A percentile compares a stretch with the other conserved stretches of the same genome.
Evolutionary conservation across 2,329 filamentous ascomycete species (phyloP).

Genomic region (Didymella segeticola): DNA sequence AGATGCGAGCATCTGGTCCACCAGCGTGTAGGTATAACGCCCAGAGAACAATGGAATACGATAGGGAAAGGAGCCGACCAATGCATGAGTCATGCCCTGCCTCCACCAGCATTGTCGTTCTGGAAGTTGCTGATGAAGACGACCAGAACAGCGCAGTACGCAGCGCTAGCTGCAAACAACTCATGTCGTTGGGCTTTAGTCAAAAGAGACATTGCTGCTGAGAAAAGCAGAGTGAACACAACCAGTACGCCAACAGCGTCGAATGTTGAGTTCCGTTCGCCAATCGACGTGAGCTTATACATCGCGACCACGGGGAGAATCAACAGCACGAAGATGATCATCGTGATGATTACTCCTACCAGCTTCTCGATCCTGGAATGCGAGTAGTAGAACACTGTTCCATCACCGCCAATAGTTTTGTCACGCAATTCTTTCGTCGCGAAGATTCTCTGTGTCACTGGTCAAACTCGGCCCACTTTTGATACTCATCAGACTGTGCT

Average conservation of each 20-base stretch:
- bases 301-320: slow-evolving; percentile 46
- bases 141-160: slow-evolving; percentile 47
- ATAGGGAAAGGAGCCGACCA: too few relatives aligned
- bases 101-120: neutral
- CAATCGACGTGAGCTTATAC: slow-evolving; percentile 43
- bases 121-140: slow-evolving; percentile 49
- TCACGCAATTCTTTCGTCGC: slow-evolving; percentile 37
- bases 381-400: slow-evolving; percentile 40
- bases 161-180: slow-evolving; percentile 45
- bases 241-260: slow-evolving; percentile 50
- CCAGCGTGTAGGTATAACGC: too few relatives aligned
- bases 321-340: slow-evolving; percentile 48
- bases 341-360: slow-evolving; percentile 46
- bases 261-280: slow-evolving; percentile 38
- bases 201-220: slow-evolving; percentile 42
- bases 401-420: slow-evolving; percentile 36
- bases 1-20: too few relatives aligned
- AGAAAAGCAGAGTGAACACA: slow-evolving; percentile 49
- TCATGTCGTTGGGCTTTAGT: slow-evolving; percentile 46
- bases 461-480: too few relatives aligned
- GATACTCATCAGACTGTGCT: too few relatives aligned
- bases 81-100: neutral
- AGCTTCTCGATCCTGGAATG: slow-evolving; percentile 40
- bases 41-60: too few relatives aligned
- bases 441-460: slow-evolving; percentile 39